Conservation (phyloP, 768 basidiomycete genomes). For the Leccinellum luteum region DNA sequence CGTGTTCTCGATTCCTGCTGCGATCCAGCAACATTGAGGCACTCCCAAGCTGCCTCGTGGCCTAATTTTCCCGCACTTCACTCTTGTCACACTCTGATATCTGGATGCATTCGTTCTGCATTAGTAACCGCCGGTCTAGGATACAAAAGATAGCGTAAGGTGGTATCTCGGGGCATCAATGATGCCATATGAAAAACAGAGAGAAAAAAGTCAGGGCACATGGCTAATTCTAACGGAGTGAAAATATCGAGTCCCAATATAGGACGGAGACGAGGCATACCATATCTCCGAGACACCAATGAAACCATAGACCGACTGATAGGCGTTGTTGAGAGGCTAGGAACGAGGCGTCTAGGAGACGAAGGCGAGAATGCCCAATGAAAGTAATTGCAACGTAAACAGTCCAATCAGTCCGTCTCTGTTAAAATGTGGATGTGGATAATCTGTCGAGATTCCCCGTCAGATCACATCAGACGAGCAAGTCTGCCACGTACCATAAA, state of each 20-base stretch:
- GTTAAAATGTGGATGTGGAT: background rate
- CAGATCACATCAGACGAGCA: background rate
- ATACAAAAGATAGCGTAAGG: constrained; percentile 5
- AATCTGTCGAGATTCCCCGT: constrained; percentile 5
- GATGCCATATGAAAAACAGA: background rate
- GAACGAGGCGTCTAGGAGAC: no score
- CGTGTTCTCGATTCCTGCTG: background rate
- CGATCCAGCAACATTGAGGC: background rate
- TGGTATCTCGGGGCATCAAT: background rate
- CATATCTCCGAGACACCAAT: background rate
- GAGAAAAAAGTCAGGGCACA: background rate
- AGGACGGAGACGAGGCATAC: background rate
- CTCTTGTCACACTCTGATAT: background rate
- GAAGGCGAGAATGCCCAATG: no score
- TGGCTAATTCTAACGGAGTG: background rate
- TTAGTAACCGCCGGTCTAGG: constrained; percentile 11
- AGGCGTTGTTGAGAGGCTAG: background rate
- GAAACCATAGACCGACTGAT: background rate
- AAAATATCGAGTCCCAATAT: background rate
- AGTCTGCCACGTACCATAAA: constrained; percentile 27
- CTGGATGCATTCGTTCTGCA: background rate
- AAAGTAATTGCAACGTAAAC: no score
- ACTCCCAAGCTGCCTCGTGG: constrained; percentile 13
- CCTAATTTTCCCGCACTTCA: background rate
- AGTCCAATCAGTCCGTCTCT: background rate